Evolutionary conservation across 208 protist genomes (phyloP).

Genomic region (Wallacemonas sp.): DNA sequence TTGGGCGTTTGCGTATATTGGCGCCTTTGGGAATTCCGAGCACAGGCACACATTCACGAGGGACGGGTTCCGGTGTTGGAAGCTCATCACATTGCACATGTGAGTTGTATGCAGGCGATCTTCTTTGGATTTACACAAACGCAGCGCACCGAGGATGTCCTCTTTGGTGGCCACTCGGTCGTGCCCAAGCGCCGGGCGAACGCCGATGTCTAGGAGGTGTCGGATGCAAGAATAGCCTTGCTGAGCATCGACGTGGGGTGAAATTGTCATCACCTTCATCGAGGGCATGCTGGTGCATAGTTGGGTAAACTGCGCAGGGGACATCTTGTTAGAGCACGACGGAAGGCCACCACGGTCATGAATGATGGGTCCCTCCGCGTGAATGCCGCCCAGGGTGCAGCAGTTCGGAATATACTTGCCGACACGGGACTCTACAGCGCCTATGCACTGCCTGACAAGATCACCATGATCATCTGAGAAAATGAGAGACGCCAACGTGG

Average conservation of each 20-base stretch:
- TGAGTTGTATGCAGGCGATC: conserved; percentile 64
- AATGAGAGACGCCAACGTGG: conserved; percentile 63
- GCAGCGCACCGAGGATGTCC: conserved; percentile 59
- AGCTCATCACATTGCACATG: conserved; percentile 71
- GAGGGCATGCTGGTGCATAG: conserved; percentile 57
- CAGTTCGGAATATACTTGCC: conserved; percentile 37
- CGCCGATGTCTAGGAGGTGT: conserved; percentile 38
- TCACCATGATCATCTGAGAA: conserved; percentile 60
- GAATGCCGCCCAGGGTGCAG: conserved; percentile 65
- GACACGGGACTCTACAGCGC: conserved; percentile 43
- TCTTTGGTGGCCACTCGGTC: conserved; percentile 51
- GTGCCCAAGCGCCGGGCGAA: conserved; percentile 58
- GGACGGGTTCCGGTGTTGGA: conserved; percentile 64
- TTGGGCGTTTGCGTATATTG: conserved; percentile 44
- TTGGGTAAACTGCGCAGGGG: conserved; percentile 35
- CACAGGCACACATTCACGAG: conserved; percentile 65
- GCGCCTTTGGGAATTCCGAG: conserved; percentile 46
- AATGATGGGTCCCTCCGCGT: conserved; percentile 71
- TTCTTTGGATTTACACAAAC: conserved; percentile 31
- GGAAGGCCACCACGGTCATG: conserved; percentile 66
- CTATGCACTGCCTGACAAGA: conserved; percentile 44
- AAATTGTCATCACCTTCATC: conserved; percentile 72
- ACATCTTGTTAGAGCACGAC: conserved; percentile 32
- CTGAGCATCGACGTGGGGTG: conserved; percentile 49
- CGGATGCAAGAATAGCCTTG: conserved; percentile 49